phyloP scores from a whole-genome alignment of 768 basidiomycete genomes.

The Clitopilus passeckerianus region DNA sequence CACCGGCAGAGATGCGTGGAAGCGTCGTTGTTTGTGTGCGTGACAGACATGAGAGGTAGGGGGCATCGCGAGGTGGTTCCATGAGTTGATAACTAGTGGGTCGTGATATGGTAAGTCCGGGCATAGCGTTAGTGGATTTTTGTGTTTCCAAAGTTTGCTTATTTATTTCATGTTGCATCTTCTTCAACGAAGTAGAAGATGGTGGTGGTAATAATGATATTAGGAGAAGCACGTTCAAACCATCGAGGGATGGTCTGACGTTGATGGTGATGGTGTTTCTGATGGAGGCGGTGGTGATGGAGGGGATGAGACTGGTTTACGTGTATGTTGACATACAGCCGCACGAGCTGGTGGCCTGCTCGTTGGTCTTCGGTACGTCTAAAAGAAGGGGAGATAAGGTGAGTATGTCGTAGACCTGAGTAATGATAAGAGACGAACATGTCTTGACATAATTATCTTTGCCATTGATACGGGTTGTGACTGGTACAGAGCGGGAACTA shows the following conservation, averaged over 20 bases:
- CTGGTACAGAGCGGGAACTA: conserved; percentile 34
- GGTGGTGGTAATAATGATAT: background rate
- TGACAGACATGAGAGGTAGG: background rate
- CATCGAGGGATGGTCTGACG: background rate
- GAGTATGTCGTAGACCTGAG: background rate
- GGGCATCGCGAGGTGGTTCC: background rate
- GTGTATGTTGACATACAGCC: background rate
- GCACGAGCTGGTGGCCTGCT: background rate
- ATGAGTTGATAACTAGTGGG: background rate
- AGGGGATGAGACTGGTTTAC: background rate
- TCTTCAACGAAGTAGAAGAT: background rate
- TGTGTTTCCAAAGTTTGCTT: background rate
- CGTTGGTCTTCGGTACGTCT: conserved; percentile 2
- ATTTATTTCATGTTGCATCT: background rate
- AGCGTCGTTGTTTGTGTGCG: background rate
- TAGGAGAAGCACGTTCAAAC: background rate
- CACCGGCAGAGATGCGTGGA: background rate
- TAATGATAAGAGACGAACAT: conserved; percentile 22
- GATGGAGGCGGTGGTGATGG: conserved; percentile 1
- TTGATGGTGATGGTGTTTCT: background rate
- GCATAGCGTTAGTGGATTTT: background rate
- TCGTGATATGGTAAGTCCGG: background rate
- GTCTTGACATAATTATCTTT: conserved; percentile 42
- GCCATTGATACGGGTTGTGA: conserved; percentile 38
- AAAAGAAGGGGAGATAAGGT: background rate